Evolutionary conservation across 148 eudicot species (phyloP), one percentile per base, ranked within the genome.

Genomic region (Chenopodium suecicum): DNA sequence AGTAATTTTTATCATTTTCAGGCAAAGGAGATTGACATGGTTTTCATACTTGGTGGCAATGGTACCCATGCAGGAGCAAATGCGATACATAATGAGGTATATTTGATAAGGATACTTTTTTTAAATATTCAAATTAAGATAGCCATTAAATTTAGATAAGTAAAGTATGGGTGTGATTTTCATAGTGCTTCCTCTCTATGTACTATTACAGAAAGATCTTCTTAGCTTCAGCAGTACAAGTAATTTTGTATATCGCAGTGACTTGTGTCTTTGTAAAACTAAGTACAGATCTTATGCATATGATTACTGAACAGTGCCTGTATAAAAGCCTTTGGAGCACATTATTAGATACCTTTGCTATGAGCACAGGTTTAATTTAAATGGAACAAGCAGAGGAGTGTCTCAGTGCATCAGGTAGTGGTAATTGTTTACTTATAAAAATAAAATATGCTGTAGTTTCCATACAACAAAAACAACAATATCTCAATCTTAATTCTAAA

Each of bases 61-160:
- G 88, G 90, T 41, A 88, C 90, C 77, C 90, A 88, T 86, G 90
- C 90, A 1, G 88, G 88, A 82, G 90, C 90, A 34, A 86, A 82
- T 66, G 87, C 83, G n/a, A 88, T 88, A 68, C 85, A 88, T 74
- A 82, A 84, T 50, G 90, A 88, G 88, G 90, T 88, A 84, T 68
- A 56, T 29, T 29, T 65, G 11, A 50, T 56, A 19, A 13, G 9
- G 54, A 14, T 2, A 5, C 41, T 48, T 74, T 73, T 73, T 46
- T 44, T 23, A 50, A 27, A 5, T 11, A 25, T 71, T 23, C 44
- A 52, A 16, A 34, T 65, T 67, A 48, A 13, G 63, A 60, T 14
- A 70, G 27, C 75, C 70, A 12, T 52, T 69, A 79, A n/a, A 68
- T 32, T 17, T 29, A 50, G 67, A 56, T 23, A 31, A 31, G 29